A percentile compares a stretch with the other conserved stretches of the same genome.
Evolutionary conservation across 768 basidiomycete genomes (phyloP).

Genomic region (Thelephora ganbajun): DNA sequence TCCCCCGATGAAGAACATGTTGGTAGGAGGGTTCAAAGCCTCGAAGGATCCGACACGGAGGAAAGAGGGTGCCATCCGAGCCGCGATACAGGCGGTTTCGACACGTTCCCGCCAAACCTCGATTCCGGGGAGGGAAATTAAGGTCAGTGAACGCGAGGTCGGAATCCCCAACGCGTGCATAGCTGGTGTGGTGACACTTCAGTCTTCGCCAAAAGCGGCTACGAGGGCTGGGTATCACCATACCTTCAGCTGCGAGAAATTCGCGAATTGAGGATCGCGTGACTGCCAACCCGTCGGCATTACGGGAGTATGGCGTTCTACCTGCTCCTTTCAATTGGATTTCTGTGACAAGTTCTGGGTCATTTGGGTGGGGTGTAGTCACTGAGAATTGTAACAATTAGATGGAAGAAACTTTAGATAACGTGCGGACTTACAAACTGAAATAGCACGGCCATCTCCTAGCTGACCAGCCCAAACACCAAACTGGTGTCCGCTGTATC

Average conservation of each 20-base stretch:
- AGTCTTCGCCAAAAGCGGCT: neutral
- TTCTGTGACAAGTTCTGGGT: constrained; percentile 50
- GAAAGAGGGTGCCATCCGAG: constrained; percentile 81
- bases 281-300: constrained; percentile 90
- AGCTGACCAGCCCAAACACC: constrained; percentile 88
- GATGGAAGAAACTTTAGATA: neutral
- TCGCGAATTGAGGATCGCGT: constrained; percentile 91
- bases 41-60: constrained; percentile 88
- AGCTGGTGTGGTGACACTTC: constrained; percentile 21
- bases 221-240: constrained; percentile 21
- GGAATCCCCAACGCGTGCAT: constrained; percentile 77
- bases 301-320: constrained; percentile 84
- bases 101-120: constrained; percentile 61
- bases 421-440: constrained; percentile 36
- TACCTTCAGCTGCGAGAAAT: constrained; percentile 86
- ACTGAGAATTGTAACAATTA: constrained; percentile 26
- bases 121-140: constrained; percentile 61
- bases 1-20: constrained; percentile 57
- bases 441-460: constrained; percentile 93
- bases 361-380: constrained; percentile 57
- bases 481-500: constrained; percentile 89
- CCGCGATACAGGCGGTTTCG: constrained; percentile 62
- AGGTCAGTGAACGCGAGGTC: constrained; percentile 74
- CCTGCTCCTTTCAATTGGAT: constrained; percentile 93
- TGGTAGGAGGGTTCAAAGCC: constrained; percentile 57